A percentile compares a stretch with the other conserved stretches of the same genome.
Conservation (phyloP, 257 asterid genomes). For the Fraxinus pennsylvanica region DNA sequence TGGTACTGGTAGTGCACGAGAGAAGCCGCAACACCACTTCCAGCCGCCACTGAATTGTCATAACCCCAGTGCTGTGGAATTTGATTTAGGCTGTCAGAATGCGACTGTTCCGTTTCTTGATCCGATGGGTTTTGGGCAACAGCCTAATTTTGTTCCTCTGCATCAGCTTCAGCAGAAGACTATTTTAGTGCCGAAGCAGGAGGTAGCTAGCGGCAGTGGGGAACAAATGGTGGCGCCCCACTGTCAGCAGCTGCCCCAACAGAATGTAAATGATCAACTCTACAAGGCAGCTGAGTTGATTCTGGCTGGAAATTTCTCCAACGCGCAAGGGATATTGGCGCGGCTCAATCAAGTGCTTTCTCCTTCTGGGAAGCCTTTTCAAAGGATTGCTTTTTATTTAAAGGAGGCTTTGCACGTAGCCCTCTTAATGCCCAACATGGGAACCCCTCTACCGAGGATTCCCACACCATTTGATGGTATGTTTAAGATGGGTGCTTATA, state of each 20-base stretch:
- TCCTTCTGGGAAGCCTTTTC: slow-evolving; percentile 39
- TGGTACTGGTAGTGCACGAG: not conserved
- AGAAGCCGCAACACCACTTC: not conserved
- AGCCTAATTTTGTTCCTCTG: not conserved
- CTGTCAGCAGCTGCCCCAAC: slow-evolving; percentile 25
- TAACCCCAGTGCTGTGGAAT: not conserved
- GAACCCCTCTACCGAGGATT: slow-evolving; percentile 21
- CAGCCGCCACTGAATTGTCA: not conserved
- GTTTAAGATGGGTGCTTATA: slow-evolving; percentile 51
- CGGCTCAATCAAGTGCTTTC: slow-evolving; percentile 61
- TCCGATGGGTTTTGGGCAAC: slow-evolving; percentile 12
- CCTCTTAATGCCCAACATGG: slow-evolving; percentile 32
- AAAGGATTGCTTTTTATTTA: slow-evolving; percentile 43
- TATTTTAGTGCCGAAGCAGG: slow-evolving; percentile 7
- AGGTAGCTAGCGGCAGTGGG: not conserved
- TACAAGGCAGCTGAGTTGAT: slow-evolving; percentile 45
- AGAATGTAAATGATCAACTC: slow-evolving; percentile 39
- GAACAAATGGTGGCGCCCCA: slow-evolving; percentile 7
- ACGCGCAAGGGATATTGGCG: slow-evolving; percentile 65
- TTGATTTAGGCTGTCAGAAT: not conserved
- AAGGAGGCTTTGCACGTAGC: slow-evolving; percentile 45
- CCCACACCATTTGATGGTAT: slow-evolving; percentile 42
- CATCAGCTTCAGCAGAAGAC: slow-evolving; percentile 10
- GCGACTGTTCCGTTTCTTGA: slow-evolving; percentile 7
- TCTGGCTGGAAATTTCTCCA: slow-evolving; percentile 45